Percentiles rank a stretch among this genome's conserved stretches.
Evolutionary conservation across 2,329 filamentous ascomycete species (phyloP).

Genomic region (Verticillium albo-atrum): DNA sequence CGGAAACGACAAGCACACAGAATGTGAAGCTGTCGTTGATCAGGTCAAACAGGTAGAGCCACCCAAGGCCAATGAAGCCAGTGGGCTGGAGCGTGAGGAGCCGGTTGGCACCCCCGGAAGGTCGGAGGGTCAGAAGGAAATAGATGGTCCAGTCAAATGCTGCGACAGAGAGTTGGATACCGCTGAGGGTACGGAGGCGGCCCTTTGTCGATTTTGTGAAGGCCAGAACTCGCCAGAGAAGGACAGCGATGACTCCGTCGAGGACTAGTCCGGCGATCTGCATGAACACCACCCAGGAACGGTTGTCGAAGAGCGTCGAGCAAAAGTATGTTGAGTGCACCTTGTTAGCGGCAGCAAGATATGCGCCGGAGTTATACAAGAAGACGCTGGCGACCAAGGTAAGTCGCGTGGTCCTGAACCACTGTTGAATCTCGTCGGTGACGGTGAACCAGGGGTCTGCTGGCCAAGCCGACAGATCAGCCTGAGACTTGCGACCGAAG

Average conservation of each 20-base stretch:
- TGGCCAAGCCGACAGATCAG: conserved; percentile 12
- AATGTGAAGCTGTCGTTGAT: conserved; percentile 43
- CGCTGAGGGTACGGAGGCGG: conserved; percentile 40
- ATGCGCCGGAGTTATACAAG: conserved; percentile 39
- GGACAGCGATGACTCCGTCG: conserved; percentile 41
- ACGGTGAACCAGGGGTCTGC: conserved; percentile 45
- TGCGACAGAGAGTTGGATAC: conserved; percentile 26
- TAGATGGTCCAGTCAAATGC: conserved; percentile 26
- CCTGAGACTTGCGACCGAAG: conserved; percentile 22
- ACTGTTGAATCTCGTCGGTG: conserved; percentile 42
- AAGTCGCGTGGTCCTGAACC: conserved; percentile 38
- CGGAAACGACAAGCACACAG: conserved; percentile 37
- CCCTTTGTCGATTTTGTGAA: conserved; percentile 45
- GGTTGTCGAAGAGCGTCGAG: conserved; percentile 35
- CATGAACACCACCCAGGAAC: conserved; percentile 27
- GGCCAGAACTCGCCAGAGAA: conserved; percentile 46
- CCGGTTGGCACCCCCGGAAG: conserved; percentile 9
- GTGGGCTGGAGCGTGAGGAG: conserved; percentile 6
- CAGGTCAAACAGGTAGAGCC: conserved; percentile 44
- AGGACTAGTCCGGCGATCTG: conserved; percentile 41
- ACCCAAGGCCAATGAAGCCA: conserved; percentile 29
- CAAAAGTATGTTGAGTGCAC: conserved; percentile 48
- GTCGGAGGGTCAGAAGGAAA: conserved; percentile 1
- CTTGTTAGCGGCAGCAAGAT: conserved; percentile 30
- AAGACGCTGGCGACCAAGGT: conserved; percentile 29